Base-by-base conservation (phyloP, 2,329 filamentous ascomycete species). In the Raffaelea albimanens region DNA sequence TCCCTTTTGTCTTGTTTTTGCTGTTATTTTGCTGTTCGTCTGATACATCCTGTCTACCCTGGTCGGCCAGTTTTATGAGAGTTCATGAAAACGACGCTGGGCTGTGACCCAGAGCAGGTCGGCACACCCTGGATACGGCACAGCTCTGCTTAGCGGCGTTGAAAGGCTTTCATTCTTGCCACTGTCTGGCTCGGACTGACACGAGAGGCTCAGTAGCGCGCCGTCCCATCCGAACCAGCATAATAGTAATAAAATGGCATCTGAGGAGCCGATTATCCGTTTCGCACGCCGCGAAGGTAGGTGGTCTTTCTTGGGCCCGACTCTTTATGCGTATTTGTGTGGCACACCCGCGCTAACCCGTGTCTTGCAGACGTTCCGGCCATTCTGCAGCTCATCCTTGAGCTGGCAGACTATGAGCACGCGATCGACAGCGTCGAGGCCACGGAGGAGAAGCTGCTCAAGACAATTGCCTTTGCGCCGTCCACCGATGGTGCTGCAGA, bases 381-480 rank as follows among this genome's bases (percentile, higher is more conserved):
- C n/a, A 95, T 97, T 63, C 78, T 95, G 22, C 67, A 73, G 55
- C 73, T 96, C 59, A 89, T 97, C 66, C 76, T 80, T 47, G 91
- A 89, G 61, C 81, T 97, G 9, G 91, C 91, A 56, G 78, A 82
- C 57, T 95, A 96, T 70, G 89, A 96, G 64, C 81, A 91, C 23
- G 85, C 85, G 58, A 70, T 82, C 3, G 70, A 82, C 56, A 68
- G 73, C 55, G 88, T 95, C 54, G 75, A 87, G 61, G 89, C 91
- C 0, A 97, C 89, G 22, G 76, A 85, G 53, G 76, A 81, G 29
- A 80, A 77, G 21, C 82, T 97, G 33, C 67, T 73, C 9, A 68
- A 72, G 31, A 95, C 89, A 20, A 82, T 97, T 55, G 85, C 87
- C 41, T 94, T 95, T 63, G 83, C 83, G 3, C 61, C 73, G 2